Evolutionary conservation across 306 rosid species (phyloP).

Genomic region (Trifolium subterraneum): DNA sequence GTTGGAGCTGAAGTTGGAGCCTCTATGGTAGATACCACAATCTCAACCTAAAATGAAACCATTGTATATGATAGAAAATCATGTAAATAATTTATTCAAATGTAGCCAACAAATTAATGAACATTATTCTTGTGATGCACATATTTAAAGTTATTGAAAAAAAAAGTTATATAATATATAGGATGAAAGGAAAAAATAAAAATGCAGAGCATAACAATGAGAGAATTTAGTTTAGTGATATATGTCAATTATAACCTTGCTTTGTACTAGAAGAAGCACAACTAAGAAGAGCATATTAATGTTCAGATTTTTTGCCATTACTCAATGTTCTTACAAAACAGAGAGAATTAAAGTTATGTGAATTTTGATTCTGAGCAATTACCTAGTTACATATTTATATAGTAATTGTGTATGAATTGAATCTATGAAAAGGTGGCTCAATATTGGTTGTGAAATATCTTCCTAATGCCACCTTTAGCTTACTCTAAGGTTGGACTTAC

Average conservation of each 20-base stretch:
- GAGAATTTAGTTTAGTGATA: not conserved
- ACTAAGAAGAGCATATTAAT: constrained; percentile 13
- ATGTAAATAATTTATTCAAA: constrained; percentile 9
- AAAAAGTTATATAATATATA: too few species aligned
- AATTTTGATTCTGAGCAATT: constrained; percentile 5
- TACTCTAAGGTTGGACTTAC: not conserved
- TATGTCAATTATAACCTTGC: constrained; percentile 51
- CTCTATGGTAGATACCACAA: constrained; percentile 2
- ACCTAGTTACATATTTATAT: constrained; percentile 35
- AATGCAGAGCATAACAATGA: not conserved
- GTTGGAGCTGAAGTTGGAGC: constrained; percentile 47
- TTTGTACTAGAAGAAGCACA: constrained; percentile 43
- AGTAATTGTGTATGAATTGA: constrained; percentile 2
- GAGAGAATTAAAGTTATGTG: not conserved
- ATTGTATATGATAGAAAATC: not conserved
- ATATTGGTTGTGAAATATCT: not conserved
- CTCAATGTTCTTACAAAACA: not conserved
- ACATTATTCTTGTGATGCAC: not conserved
- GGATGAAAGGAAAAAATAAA: not conserved
- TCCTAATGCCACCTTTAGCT: not conserved
- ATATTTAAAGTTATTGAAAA: too few species aligned
- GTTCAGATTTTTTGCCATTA: constrained; percentile 47
- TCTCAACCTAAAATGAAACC: constrained; percentile 34
- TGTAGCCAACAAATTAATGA: not conserved
- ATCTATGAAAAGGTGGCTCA: constrained; percentile 13